Evolutionary conservation across 2,329 filamentous ascomycete species (phyloP).

Genomic region (Fusarium algeriense): DNA sequence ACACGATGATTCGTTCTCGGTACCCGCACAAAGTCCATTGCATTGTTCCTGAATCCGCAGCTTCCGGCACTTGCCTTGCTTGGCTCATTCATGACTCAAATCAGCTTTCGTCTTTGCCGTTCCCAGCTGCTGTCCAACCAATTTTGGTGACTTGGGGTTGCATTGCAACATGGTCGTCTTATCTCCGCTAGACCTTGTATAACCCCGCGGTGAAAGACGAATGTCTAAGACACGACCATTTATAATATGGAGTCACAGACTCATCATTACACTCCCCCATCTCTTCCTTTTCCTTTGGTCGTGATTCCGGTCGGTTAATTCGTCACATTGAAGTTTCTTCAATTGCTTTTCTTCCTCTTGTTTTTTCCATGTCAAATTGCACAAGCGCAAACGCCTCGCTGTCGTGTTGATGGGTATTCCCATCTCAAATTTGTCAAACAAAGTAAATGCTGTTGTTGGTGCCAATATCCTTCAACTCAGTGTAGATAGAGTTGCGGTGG

Average conservation of each 20-base stretch:
- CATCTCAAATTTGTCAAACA: slow-evolving; percentile 23
- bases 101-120: slow-evolving; percentile 4
- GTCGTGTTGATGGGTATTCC: slow-evolving; percentile 15
- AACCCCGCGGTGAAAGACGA: slow-evolving; percentile 8
- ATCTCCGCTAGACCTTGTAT: slow-evolving; percentile 8
- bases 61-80: slow-evolving; percentile 31
- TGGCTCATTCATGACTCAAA: slow-evolving; percentile 10
- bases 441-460: slow-evolving; percentile 31
- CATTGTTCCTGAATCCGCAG: slow-evolving; percentile 26
- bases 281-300: neutral
- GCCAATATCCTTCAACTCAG: slow-evolving; percentile 3
- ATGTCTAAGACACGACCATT: slow-evolving; percentile 14
- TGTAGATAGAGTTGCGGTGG: neutral
- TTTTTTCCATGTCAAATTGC: slow-evolving; percentile 7
- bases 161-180: slow-evolving; percentile 2
- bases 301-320: neutral
- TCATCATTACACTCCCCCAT: slow-evolving; percentile 11
- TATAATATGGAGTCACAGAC: slow-evolving; percentile 29
- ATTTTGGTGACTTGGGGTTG: neutral
- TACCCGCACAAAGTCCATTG: slow-evolving; percentile 12
- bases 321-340: neutral
- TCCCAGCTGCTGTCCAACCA: neutral
- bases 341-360: neutral
- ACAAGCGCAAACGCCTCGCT: slow-evolving; percentile 35
- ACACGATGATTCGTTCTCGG: slow-evolving; percentile 30